Conservation (phyloP, 1,284 basidiomycete species). For the Sphagnurus paluster region DNA sequence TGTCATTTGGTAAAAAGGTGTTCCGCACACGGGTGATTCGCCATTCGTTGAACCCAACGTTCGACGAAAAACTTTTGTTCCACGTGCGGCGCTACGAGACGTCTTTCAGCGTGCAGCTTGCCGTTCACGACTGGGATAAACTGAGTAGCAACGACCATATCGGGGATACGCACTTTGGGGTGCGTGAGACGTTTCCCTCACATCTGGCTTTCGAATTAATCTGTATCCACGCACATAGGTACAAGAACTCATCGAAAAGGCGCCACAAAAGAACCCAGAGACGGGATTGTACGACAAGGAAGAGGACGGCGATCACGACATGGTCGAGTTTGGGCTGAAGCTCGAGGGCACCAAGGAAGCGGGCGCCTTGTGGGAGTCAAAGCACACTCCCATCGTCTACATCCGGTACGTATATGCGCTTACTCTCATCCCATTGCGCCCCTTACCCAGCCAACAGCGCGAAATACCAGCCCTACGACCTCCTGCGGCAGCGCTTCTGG, state of each 20-base stretch:
- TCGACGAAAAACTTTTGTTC: constrained; percentile 96
- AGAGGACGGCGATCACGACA: constrained; percentile 45
- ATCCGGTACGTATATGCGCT: constrained; percentile 51
- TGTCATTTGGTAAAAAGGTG: constrained; percentile 96
- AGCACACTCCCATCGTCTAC: constrained; percentile 59
- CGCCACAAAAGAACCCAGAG: constrained; percentile 69
- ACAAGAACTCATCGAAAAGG: constrained; percentile 64
- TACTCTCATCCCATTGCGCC: neutral
- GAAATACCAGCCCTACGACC: constrained; percentile 93
- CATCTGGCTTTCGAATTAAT: neutral
- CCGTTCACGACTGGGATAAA: constrained; percentile 95
- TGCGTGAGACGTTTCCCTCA: neutral
- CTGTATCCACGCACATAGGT: constrained; percentile 7
- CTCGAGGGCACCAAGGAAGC: constrained; percentile 38
- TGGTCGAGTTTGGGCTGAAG: constrained; percentile 68
- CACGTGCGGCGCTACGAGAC: constrained; percentile 90
- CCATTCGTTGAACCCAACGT: constrained; percentile 86
- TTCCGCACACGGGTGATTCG: constrained; percentile 91
- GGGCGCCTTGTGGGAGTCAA: constrained; percentile 59
- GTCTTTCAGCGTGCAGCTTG: constrained; percentile 74
- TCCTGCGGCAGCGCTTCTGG: constrained; percentile 92
- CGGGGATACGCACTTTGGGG: constrained; percentile 65
- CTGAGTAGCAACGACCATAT: constrained; percentile 87
- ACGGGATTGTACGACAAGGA: constrained; percentile 71
- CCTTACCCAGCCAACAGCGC: constrained; percentile 51